Evolutionary conservation across 2,329 filamentous ascomycete species (phyloP).

Genomic region (Lachnum nothofagi): DNA sequence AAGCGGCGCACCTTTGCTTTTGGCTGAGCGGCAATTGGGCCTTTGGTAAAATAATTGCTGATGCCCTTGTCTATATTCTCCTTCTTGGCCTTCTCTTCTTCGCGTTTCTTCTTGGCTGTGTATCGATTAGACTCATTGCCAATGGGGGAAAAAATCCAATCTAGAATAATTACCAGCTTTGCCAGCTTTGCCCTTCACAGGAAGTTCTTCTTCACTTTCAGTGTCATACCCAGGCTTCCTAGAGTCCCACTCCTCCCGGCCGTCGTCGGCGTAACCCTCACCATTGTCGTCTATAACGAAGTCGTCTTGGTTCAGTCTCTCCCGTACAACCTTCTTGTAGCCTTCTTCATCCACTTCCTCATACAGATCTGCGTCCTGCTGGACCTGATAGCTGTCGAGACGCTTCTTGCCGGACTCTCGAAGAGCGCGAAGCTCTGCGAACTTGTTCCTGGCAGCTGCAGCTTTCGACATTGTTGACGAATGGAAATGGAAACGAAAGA

Average conservation of each 20-base stretch:
- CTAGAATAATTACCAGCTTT: slow-evolving; percentile 29
- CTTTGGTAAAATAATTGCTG: slow-evolving; percentile 87
- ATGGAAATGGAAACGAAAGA: neutral
- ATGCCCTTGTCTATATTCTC: slow-evolving; percentile 89
- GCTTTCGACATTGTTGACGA: slow-evolving; percentile 32
- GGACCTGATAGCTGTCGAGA: slow-evolving; percentile 78
- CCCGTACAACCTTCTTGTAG: slow-evolving; percentile 92
- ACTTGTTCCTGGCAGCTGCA: slow-evolving; percentile 38
- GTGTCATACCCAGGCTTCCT: slow-evolving; percentile 59
- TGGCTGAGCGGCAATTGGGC: slow-evolving; percentile 57
- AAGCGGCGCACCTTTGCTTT: slow-evolving; percentile 69
- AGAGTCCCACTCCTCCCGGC: slow-evolving; percentile 81
- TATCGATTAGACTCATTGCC: slow-evolving; percentile 7
- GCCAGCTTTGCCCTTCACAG: slow-evolving; percentile 47
- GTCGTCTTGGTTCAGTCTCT: slow-evolving; percentile 86
- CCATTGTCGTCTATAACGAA: slow-evolving; percentile 99
- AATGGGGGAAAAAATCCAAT: neutral
- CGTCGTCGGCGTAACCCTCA: slow-evolving; percentile 93
- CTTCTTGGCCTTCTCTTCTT: slow-evolving; percentile 78
- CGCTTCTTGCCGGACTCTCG: slow-evolving; percentile 87
- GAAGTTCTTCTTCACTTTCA: slow-evolving; percentile 67
- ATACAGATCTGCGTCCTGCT: slow-evolving; percentile 80
- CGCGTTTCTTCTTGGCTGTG: slow-evolving; percentile 76
- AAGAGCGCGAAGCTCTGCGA: slow-evolving; percentile 77
- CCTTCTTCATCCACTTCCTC: slow-evolving; percentile 95